Evolutionary conservation across 495 filamentous ascomycete species (phyloP), one percentile per base, ranked within the genome.

Genomic region (Peziza echinospora): DNA sequence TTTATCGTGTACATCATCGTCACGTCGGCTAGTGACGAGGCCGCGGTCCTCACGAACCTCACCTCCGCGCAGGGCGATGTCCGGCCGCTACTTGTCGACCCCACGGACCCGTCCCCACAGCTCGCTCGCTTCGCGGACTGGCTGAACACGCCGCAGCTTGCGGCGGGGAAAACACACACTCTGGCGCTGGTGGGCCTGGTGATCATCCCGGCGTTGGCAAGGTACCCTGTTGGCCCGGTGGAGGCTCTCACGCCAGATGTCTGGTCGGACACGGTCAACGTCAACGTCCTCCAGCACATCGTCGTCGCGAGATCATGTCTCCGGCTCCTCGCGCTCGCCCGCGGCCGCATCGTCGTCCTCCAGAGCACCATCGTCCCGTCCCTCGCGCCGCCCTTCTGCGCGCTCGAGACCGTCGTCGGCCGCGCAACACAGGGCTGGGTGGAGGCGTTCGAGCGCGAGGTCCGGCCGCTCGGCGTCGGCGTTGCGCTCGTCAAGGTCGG

Each of bases 1-100:
- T 96, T 92, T 57, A 82, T 96, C 41, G 85, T 96, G 21, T 96
- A 82, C 56, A 67, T 97, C 43, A 79, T 89, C 0, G 84, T 82
- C 49, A 77, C 71, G 48, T 79, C 72, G 7, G 60, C 71, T 40
- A 80, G 89, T 43, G 91, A 96, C 51, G 91, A 96, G 53, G 69
- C 80, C 11, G 61, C 76, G 26, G 75, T 96, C 23, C 75, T 81
- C 44, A 69, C 72, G 28, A 71, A 91, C 56, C 71, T 78, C 16
- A 11, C n/a, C 41, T 10, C 16, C 10, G 56, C 53, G 9, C 69
- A 84, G 46, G 67, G 71, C 1, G 89, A 96, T 60, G 80, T 97
- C 53, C 69, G 75, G 49, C 72, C 89, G 5, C 63, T 97, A 47
- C 75, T 76, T 63, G 66, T 97, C 44, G 85, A 96, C 59, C 72